Evolutionary conservation across 495 filamentous ascomycete genomes (phyloP), one percentile per base, ranked within the genome.

Genomic region (Penicillium lividum): DNA sequence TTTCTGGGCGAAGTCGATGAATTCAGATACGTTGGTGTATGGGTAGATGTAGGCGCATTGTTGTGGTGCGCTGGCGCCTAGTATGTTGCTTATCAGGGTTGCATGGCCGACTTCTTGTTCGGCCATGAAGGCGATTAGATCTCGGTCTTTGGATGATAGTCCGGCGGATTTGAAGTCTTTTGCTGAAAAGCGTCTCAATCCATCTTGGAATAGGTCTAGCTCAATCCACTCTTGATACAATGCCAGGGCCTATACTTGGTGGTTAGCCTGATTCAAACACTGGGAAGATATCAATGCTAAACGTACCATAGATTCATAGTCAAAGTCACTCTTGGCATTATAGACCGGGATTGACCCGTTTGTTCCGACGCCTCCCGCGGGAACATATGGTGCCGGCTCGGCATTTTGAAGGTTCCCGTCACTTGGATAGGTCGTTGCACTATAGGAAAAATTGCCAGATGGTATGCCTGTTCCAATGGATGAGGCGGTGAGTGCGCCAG

Each of bases 141-240:
- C 83, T 30, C 88, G 80, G 63, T 93, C 89, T 54, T 89, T 82
- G 15, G 84, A 77, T 0, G 71, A 84, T 11, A 96, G 67, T 3
- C 90, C 89, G 44, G 83, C 87, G 0, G 73, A 81, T 18, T 81
- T 74, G 64, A 93, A 95, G 3, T 96, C 89, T 11, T 84, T 75
- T 0, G 76, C 84, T 1, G 82, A 83, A 75, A 93, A 96, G 0
- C 78, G 82, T 1, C 80, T 81, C 16, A 96, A 78, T 16, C 87
- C 90, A 67, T 90, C 83, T 65, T 90, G 87, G 83, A 96, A 97
- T 15, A 93, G 80, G 66, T 95, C 92, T 0, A 95, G 77, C 70
- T 96, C 92, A 60, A 94, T 92, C 79, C 82, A 96, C 74, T 96
- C 92, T 59, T 92, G 86, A 63, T 92, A 91, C 2, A 93, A 75